Conservation (phyloP, 768 basidiomycete genomes). For the Dacryopinax spathularia region DNA sequence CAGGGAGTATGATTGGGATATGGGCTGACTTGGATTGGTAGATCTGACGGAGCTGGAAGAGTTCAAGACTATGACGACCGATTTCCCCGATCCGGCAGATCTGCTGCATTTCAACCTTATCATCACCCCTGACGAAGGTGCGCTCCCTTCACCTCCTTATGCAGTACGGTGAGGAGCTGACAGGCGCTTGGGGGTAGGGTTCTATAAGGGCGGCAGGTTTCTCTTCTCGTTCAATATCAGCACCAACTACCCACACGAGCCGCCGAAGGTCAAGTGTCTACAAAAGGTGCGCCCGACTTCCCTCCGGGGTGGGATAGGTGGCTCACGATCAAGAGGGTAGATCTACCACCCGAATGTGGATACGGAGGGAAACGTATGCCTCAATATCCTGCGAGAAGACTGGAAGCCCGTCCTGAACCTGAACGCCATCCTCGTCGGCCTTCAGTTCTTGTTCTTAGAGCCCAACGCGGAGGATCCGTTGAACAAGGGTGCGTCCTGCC, state of each 20-base stretch:
- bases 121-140: slow-evolving; percentile 94
- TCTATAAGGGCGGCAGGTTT: slow-evolving; percentile 95
- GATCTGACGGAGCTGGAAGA: slow-evolving; percentile 95
- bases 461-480: slow-evolving; percentile 97
- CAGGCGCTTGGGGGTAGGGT: slow-evolving; percentile 40
- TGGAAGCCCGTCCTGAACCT: slow-evolving; percentile 99
- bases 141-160: slow-evolving; percentile 14
- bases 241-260: slow-evolving; percentile 96
- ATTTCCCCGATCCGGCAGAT: slow-evolving; percentile 84
- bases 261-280: slow-evolving; percentile 96
- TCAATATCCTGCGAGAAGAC: slow-evolving; percentile 97
- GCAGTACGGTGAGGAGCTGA: background rate
- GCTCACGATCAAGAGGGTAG: slow-evolving; percentile 28
- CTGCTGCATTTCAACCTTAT: slow-evolving; percentile 92
- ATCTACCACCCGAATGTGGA: slow-evolving; percentile 99
- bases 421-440: slow-evolving; percentile 94
- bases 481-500: slow-evolving; percentile 73
- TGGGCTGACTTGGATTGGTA: slow-evolving; percentile 21
- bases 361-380: slow-evolving; percentile 92
- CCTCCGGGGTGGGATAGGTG: background rate
- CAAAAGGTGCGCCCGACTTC: slow-evolving; percentile 51
- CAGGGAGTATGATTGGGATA: background rate
- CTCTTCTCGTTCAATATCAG: slow-evolving; percentile 91
- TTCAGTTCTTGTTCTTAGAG: slow-evolving; percentile 96
- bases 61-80: slow-evolving; percentile 87